A percentile compares a stretch with the other conserved stretches of the same genome.
These are phyloP conservation scores for Akanthomyces dipterigenus DNA, from an alignment of 2,329 filamentous ascomycete species.

Conservation along the genomic window DNA sequence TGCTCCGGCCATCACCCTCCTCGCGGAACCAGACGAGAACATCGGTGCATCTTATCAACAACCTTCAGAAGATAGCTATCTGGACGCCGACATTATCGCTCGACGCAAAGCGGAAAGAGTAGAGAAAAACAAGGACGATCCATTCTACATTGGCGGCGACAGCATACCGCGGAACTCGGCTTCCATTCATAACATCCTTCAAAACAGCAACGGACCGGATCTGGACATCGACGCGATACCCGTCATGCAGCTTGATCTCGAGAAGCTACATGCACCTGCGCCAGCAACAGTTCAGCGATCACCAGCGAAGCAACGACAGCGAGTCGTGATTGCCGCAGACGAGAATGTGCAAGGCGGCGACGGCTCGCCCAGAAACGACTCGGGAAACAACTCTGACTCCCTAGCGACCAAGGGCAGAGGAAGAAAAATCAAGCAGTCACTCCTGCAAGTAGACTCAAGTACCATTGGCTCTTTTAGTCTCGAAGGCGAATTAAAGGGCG, in stretches of 20 bases:
- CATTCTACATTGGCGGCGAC: conserved; percentile 74
- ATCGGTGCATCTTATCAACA: conserved; percentile 51
- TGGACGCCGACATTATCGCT: conserved; percentile 68
- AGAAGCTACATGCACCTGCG: conserved; percentile 35
- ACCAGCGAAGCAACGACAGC: conserved; percentile 43
- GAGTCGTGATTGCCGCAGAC: conserved; percentile 63
- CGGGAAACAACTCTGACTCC: conserved; percentile 44
- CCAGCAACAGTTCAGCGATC: conserved; percentile 28
- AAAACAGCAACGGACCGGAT: conserved; percentile 65
- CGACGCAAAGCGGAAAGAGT: conserved; percentile 67
- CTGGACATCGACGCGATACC: conserved; percentile 93
- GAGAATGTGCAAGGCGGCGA: conserved; percentile 59
- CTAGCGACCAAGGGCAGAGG: conserved; percentile 40
- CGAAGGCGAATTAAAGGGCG: conserved; percentile 34
- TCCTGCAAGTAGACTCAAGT: conserved; percentile 84
- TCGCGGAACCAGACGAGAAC: conserved; percentile 46
- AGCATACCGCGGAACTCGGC: conserved; percentile 59
- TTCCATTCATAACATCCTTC: conserved; percentile 70
- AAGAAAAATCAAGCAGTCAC: conserved; percentile 49
- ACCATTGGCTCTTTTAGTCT: conserved; percentile 68
- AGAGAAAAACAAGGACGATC: conserved; percentile 85
- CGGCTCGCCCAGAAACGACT: conserved; percentile 43
- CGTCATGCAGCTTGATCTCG: conserved; percentile 85
- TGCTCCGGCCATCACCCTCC: conserved; percentile 46
- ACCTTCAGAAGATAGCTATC: conserved; percentile 54